Evolutionary conservation across 1,284 basidiomycete genomes (phyloP), one percentile per base, ranked within the genome.

Genomic region (Moesziomyces antarcticus): DNA sequence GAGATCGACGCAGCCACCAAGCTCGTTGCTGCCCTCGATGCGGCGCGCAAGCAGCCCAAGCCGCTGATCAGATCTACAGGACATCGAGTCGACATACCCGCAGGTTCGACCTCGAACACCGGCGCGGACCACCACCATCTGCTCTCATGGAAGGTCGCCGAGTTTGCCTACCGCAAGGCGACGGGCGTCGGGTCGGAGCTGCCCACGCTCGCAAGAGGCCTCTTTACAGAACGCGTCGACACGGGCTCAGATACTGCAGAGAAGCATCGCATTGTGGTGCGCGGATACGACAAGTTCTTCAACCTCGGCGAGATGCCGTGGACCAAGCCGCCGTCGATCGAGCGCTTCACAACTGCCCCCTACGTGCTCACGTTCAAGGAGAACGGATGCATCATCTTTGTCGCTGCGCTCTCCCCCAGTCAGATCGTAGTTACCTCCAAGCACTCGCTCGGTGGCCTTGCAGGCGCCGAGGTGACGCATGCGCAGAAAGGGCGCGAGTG

Each of bases 211-310:
- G 81, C 82, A 7, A 66, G 82, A 9, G 82, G 82, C 1, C 76
- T 84, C 1, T 84, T 84, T 44, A 82, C 81, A 18, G 74, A 79
- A 22, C 54, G 57, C 11, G 20, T 76, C 9, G 24, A 22, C 10
- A 79, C 81, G 18, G 57, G 50, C 5, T 55, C 68, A 5, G 22
- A 50, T 21, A 24, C 53, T 21, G 27, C 37, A 8, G 54, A 54
- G 20, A 46, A 84, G 54, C 88, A 92, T 79, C 86, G 93, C 50
- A 96, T 99, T 58, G 90, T 96, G 0, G 91, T 89, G 0, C 87
- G 97, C 50, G 96, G 96, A 0, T 99, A 99, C 81, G 97, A 99
- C 87, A 99, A 99, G 86, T 99, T 99, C 86, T 99, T 99, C 88
- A 99, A 97, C 83, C 92, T 97, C 35, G 92, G 90, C 27, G 96